Percentiles rank a stretch among this genome's conserved stretches.
Evolutionary conservation across 495 filamentous ascomycete species (phyloP).

Genomic region (Neurospora sp.): DNA sequence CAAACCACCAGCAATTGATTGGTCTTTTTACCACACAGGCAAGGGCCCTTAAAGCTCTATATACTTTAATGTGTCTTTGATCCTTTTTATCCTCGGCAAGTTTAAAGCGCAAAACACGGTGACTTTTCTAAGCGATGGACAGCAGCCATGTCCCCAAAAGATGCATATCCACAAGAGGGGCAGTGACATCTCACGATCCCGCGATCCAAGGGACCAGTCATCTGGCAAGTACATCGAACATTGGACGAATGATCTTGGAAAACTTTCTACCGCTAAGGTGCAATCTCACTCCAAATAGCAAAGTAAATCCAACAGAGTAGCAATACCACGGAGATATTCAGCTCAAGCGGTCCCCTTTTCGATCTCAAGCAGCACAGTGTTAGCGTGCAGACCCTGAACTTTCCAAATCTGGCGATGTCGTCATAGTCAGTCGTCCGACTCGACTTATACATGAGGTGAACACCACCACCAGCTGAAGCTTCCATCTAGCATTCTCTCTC

Average conservation of each 20-base stretch:
- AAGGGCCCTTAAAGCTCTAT: neutral
- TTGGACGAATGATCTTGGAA: neutral
- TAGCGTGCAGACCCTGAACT: neutral
- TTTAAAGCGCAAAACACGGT: neutral
- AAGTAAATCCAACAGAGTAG: neutral
- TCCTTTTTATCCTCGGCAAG: neutral
- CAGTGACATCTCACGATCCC: neutral
- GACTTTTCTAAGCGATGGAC: neutral
- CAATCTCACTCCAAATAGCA: neutral
- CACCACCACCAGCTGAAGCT: neutral
- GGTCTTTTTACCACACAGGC: neutral
- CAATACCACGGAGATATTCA: neutral
- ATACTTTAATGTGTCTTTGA: neutral
- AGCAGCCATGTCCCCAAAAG: neutral
- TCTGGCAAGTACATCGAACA: neutral
- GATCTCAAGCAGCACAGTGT: neutral
- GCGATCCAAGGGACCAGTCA: neutral
- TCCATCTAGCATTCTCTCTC: too few species aligned
- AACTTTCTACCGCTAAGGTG: neutral
- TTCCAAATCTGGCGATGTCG: neutral
- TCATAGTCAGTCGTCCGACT: neutral
- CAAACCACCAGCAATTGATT: neutral
- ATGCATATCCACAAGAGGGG: neutral
- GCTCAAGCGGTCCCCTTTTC: neutral
- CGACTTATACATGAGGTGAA: neutral